Percentiles rank a stretch among this genome's conserved stretches.
Evolutionary conservation across 225 moss, liverwort and hornwort species (phyloP).

Genomic region (Antitrichia curtipendula): DNA sequence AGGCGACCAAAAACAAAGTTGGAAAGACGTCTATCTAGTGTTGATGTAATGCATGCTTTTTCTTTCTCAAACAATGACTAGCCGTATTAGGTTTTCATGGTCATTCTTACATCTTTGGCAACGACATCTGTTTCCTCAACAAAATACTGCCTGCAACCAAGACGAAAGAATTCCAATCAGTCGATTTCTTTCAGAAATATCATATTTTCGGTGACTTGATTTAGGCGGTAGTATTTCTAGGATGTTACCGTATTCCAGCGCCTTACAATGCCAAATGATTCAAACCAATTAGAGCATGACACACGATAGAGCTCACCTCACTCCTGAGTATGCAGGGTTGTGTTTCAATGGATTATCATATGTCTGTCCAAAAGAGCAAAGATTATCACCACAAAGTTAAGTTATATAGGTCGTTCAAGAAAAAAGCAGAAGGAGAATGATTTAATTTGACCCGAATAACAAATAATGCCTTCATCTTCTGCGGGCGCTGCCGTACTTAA

Average conservation of each 20-base stretch:
- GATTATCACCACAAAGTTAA: not conserved
- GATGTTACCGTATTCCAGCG: not conserved
- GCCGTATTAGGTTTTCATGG: not conserved
- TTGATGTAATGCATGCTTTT: not conserved
- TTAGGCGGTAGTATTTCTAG: not conserved
- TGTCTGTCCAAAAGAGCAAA: slow-evolving; percentile 21
- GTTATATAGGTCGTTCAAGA: not conserved
- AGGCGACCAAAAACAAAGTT: not conserved
- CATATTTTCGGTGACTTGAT: not conserved
- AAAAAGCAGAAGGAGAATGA: not conserved
- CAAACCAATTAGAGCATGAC: not conserved
- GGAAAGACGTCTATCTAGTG: not conserved
- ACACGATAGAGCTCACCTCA: slow-evolving; percentile 21
- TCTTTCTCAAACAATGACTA: not conserved
- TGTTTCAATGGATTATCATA: slow-evolving; percentile 31
- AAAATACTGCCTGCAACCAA: slow-evolving; percentile 50
- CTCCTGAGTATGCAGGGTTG: slow-evolving; percentile 34
- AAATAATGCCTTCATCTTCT: not conserved
- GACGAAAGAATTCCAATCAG: not conserved
- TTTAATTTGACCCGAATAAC: not conserved
- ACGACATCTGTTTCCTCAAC: slow-evolving; percentile 46
- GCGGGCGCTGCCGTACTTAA: not conserved
- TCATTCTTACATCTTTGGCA: slow-evolving; percentile 42
- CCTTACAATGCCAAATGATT: not conserved
- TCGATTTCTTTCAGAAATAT: not conserved